Base-by-base conservation (phyloP, 2,329 filamentous ascomycete genomes). In the Fusarium sp. region DNA sequence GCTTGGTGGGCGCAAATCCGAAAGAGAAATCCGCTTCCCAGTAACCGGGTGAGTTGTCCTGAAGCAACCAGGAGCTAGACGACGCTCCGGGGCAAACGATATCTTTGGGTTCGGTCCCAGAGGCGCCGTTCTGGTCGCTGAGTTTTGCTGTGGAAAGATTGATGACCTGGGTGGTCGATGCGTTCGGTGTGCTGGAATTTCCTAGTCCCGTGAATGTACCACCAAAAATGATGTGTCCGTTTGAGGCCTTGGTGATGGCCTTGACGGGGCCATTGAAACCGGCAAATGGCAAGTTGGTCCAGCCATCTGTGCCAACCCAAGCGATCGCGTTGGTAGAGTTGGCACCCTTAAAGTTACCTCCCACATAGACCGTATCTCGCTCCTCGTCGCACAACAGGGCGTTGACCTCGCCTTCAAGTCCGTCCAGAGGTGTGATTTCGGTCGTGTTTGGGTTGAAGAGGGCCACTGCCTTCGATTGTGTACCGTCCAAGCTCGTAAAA, bases 211-310 rank as follows among this genome's bases (percentile, higher is more conserved):
- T 95, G 80, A 99, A 99, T 65, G 90, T 90, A 59, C 97, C 97
- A 56, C 95, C 97, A 80, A 98, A 99, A 65, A 98, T 90, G 74
- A 99, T 94, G 80, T 97, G 93, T 10, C 94, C 94, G 77, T 94
- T 93, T 2, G 92, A 87, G 22, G 92, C 90, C 84, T 94, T 95
- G 60, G 91, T 88, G 76, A 99, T 98, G 41, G 95, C 93, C 72
- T 91, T 90, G 61, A 99, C 95, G 3, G 94, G 94, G 29, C 95
- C 95, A 83, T 98, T 98, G 84, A 99, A 97, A 24, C 97, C 97
- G 45, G 92, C 91, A 85, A 99, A 99, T 3, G 96, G 93, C 66
- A 99, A 85, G 78, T 94, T 93, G 22, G 89, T 89, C 92, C 94
- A 98, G 58, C 90, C 91, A 33, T 90, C 85, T 11, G 86, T 89